These are phyloP conservation scores for Citrus cavaleriei DNA, from an alignment of 345 rosid species.

Conservation along the genomic window DNA sequence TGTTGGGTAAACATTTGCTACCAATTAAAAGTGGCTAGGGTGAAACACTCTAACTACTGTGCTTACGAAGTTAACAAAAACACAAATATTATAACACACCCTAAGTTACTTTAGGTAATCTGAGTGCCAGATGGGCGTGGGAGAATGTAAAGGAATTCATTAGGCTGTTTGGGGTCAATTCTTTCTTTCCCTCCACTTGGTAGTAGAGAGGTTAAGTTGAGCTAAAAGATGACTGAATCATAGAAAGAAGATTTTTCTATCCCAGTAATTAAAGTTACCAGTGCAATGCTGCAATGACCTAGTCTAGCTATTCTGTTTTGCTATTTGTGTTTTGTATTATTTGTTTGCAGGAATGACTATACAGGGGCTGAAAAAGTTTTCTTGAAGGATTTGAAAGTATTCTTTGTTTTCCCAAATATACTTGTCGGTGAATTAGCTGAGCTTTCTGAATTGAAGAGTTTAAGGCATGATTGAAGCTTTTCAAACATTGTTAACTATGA, in stretches of 20 bases:
- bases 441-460: background rate
- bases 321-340: background rate
- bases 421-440: background rate
- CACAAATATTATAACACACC: background rate
- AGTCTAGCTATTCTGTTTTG: background rate
- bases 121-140: background rate
- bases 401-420: background rate
- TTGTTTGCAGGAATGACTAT: background rate
- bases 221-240: background rate
- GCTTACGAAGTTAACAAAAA: background rate
- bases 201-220: background rate
- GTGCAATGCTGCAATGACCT: background rate
- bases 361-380: background rate
- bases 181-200: background rate
- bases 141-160: background rate
- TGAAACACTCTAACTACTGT: background rate
- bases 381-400: background rate
- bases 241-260: background rate
- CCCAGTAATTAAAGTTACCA: background rate
- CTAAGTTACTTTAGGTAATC: background rate
- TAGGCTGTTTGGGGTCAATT: background rate
- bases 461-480: constrained; percentile 4
- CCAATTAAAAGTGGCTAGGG: background rate
- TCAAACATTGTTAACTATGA: background rate
- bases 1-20: background rate